Conservation (phyloP, 352 stramenopile genomes). For the Blastocystis sp. region DNA sequence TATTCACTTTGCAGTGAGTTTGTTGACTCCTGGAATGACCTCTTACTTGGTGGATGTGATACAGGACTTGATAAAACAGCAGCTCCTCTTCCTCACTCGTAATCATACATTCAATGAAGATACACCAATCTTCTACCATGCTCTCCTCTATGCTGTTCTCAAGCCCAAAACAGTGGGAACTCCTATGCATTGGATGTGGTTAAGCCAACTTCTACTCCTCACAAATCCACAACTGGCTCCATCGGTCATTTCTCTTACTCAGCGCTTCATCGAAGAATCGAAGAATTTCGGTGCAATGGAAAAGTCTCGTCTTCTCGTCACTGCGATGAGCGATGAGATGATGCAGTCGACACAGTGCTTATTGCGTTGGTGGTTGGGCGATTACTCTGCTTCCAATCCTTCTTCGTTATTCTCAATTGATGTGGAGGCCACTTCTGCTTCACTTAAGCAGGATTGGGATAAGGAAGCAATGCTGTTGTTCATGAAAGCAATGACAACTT, state of each 20-base stretch:
- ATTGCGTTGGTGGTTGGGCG: neutral
- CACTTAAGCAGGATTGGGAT: neutral
- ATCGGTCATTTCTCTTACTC: neutral
- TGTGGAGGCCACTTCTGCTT: neutral
- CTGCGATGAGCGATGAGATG: neutral
- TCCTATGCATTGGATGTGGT: neutral
- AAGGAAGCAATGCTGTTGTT: neutral
- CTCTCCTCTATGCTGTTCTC: neutral
- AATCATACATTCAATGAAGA: neutral
- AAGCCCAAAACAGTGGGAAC: neutral
- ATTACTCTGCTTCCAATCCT: neutral
- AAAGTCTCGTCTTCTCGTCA: neutral
- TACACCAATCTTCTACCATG: neutral
- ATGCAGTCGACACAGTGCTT: neutral
- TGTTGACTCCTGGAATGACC: neutral
- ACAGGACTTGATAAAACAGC: constrained; percentile 8
- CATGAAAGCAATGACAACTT: no score
- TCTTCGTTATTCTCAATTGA: neutral
- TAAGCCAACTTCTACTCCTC: neutral
- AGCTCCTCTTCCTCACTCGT: neutral
- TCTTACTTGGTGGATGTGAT: neutral
- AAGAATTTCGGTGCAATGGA: neutral
- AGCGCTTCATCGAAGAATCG: neutral
- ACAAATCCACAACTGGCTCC: neutral
- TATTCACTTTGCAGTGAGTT: neutral